phyloP scores from a whole-genome alignment of 345 rosid genomes.

The Salix brachista region DNA sequence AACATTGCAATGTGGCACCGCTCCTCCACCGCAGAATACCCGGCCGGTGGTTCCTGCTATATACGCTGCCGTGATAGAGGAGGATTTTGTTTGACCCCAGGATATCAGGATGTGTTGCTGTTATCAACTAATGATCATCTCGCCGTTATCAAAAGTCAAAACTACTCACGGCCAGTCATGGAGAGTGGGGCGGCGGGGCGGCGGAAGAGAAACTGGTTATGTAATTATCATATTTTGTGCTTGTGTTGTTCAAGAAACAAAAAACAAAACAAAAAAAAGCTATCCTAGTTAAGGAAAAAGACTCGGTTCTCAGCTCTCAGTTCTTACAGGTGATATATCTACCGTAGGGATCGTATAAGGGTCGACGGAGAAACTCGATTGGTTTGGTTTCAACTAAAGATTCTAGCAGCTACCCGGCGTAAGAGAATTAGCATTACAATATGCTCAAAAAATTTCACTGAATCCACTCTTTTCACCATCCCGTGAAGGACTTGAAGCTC shows the following conservation, averaged over 20 bases:
- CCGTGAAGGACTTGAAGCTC: constrained; percentile 11
- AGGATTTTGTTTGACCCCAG: background rate
- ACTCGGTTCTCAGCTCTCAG: background rate
- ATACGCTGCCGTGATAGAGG: background rate
- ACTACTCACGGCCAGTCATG: background rate
- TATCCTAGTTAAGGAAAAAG: constrained; percentile 6
- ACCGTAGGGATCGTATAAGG: background rate
- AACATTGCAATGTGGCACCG: background rate
- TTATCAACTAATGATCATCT: background rate
- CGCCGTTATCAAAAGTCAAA: background rate
- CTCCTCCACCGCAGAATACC: background rate
- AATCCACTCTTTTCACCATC: constrained; percentile 15
- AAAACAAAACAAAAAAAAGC: background rate
- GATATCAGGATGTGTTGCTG: background rate
- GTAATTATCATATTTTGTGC: background rate
- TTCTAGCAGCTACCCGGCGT: constrained; percentile 18
- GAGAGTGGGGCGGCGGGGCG: background rate
- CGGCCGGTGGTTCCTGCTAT: background rate
- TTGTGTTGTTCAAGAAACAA: background rate
- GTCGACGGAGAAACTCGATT: background rate
- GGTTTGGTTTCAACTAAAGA: constrained; percentile 15
- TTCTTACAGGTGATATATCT: background rate
- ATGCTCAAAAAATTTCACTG: constrained; percentile 16
- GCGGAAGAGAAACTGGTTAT: background rate
- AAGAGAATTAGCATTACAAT: background rate